phyloP scores from a whole-genome alignment of 768 basidiomycete genomes.

The Coprinopsis marcescibilis region DNA sequence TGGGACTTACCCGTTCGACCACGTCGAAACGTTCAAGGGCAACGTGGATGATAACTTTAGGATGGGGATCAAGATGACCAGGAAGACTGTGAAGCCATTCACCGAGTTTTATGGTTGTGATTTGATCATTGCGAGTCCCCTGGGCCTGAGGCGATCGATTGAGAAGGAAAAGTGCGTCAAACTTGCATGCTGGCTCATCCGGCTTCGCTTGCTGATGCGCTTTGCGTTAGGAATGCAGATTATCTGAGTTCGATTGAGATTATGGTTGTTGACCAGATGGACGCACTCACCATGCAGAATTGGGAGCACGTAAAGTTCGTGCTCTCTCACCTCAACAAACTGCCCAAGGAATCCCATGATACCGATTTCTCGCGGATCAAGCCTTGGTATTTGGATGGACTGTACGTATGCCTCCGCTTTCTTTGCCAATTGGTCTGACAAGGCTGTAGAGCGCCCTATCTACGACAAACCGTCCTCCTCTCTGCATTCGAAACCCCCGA shows the following conservation, averaged over 20 bases:
- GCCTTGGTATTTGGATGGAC: conserved; percentile 94
- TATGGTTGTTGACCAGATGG: conserved; percentile 86
- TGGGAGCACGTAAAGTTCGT: conserved; percentile 99
- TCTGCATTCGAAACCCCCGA: conserved; percentile 90
- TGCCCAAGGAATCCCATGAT: conserved; percentile 91
- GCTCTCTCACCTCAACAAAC: conserved; percentile 75
- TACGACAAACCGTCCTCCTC: conserved; percentile 86
- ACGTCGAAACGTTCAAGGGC: conserved; percentile 92
- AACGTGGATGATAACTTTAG: conserved; percentile 96
- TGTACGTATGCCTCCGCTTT: conserved; percentile 39
- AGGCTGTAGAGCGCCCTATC: conserved; percentile 62
- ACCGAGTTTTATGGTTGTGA: conserved; percentile 88
- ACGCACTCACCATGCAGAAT: conserved; percentile 95
- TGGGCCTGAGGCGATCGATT: conserved; percentile 85
- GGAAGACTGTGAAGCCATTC: conserved; percentile 89
- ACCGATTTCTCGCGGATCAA: conserved; percentile 96
- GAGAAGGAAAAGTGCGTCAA: conserved; percentile 92
- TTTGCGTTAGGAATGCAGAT: conserved; percentile 62
- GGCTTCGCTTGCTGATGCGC: neutral
- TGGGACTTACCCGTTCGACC: conserved; percentile 80
- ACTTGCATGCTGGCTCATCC: no score
- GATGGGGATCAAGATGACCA: conserved; percentile 86
- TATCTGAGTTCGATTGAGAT: conserved; percentile 93
- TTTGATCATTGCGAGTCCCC: conserved; percentile 87
- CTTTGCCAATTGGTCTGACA: neutral